Percentiles rank a stretch among this genome's conserved stretches.
Conservation (phyloP, 2,329 filamentous ascomycete genomes). For the Pezizomycotina sp. region DNA sequence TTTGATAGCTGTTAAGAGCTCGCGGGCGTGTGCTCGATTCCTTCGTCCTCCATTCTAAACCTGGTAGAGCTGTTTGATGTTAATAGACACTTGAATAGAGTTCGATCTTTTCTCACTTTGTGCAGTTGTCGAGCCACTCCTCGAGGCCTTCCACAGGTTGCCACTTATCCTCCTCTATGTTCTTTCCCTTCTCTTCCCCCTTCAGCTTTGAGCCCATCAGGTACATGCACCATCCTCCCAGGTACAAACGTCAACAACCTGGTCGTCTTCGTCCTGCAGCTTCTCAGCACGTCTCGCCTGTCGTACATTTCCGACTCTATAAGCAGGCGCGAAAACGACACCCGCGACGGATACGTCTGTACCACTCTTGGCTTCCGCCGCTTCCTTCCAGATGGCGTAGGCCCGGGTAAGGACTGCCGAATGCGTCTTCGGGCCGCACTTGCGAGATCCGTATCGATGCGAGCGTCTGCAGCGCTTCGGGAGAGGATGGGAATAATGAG, state of each 20-base stretch:
- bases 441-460: no score
- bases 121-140: no score
- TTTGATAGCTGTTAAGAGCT: no score
- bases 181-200: conserved; percentile 26
- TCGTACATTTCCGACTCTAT: conserved; percentile 81
- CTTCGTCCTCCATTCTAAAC: no score
- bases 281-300: conserved; percentile 72
- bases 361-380: conserved; percentile 63
- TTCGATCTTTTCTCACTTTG: no score
- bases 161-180: conserved; percentile 6
- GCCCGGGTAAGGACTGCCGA: conserved; percentile 62
- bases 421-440: conserved; percentile 87
- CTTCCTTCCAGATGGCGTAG: conserved; percentile 45
- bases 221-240: conserved; percentile 85
- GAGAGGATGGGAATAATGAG: conserved; percentile 65
- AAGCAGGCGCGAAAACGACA: conserved; percentile 66
- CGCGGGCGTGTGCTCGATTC: no score
- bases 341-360: conserved; percentile 72
- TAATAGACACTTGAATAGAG: no score
- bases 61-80: no score
- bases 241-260: conserved; percentile 90
- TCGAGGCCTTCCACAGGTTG: no score
- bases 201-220: conserved; percentile 56
- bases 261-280: conserved; percentile 73
- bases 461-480: no score